A percentile compares a stretch with the other conserved stretches of the same genome.
Evolutionary conservation across 2,329 filamentous ascomycete species (phyloP).

Genomic region (Botryotinia convoluta): DNA sequence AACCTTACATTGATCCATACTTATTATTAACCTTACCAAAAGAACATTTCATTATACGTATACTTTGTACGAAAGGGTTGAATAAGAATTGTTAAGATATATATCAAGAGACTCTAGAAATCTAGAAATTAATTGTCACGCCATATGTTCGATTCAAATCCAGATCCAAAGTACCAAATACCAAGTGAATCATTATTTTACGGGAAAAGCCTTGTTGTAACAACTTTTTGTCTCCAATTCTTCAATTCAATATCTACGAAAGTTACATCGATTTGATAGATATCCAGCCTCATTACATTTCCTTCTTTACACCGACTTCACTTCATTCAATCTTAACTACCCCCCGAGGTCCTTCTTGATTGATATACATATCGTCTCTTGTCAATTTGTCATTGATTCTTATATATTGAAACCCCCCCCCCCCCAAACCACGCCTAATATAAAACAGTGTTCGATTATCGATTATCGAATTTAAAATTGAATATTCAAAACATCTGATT

Average conservation of each 20-base stretch:
- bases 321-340: neutral
- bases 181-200: neutral
- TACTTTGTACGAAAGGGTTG: neutral
- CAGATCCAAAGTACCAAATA: neutral
- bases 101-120: neutral
- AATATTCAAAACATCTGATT: neutral
- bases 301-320: neutral
- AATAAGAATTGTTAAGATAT: neutral
- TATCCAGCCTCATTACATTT: constrained; percentile 1
- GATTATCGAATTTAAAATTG: neutral
- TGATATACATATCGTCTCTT: neutral
- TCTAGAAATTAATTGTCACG: neutral
- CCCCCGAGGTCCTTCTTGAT: neutral
- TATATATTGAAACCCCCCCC: neutral
- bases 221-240: neutral
- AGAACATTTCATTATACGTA: neutral
- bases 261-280: neutral
- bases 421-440: neutral
- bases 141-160: neutral
- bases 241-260: neutral
- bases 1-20: neutral
- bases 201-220: neutral
- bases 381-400: neutral
- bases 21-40: neutral
- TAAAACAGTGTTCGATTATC: neutral